These are phyloP conservation scores for Coemansia umbellata DNA, from an alignment of 192 early-diverging fungal genomes.

Conservation along the genomic window DNA sequence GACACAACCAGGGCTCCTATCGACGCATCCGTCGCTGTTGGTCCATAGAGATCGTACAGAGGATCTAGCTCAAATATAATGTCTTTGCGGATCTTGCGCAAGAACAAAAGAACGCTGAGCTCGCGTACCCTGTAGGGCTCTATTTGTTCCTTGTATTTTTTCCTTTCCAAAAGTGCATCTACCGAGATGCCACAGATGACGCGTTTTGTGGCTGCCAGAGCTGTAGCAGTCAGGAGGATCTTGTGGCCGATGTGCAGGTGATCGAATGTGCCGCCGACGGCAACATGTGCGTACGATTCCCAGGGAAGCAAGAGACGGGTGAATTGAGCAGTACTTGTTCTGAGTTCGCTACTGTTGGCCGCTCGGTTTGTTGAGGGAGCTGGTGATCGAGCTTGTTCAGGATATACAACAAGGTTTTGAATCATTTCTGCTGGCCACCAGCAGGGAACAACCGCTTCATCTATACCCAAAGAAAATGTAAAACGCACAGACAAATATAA, in stretches of 20 bases:
- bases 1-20: slow-evolving; percentile 82
- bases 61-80: slow-evolving; percentile 57
- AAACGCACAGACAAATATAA: no score
- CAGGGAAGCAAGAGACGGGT: slow-evolving; percentile 20
- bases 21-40: slow-evolving; percentile 67
- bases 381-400: background rate
- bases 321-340: background rate
- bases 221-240: slow-evolving; percentile 81
- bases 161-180: slow-evolving; percentile 63
- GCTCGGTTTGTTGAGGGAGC: no score
- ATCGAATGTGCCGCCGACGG: slow-evolving; percentile 94
- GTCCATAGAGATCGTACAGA: slow-evolving; percentile 82
- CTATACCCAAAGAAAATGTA: no score
- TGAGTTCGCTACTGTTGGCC: background rate
- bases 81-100: slow-evolving; percentile 51
- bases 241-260: slow-evolving; percentile 95
- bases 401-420: background rate
- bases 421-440: slow-evolving; percentile 43
- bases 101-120: slow-evolving; percentile 57
- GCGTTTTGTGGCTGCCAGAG: slow-evolving; percentile 60
- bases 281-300: slow-evolving; percentile 35
- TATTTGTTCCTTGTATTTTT: slow-evolving; percentile 65
- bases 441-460: slow-evolving; percentile 13
- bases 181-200: slow-evolving; percentile 72
- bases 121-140: slow-evolving; percentile 64